phyloP scores from a whole-genome alignment of 23 red algal genomes.

The Chondrus crispus region DNA sequence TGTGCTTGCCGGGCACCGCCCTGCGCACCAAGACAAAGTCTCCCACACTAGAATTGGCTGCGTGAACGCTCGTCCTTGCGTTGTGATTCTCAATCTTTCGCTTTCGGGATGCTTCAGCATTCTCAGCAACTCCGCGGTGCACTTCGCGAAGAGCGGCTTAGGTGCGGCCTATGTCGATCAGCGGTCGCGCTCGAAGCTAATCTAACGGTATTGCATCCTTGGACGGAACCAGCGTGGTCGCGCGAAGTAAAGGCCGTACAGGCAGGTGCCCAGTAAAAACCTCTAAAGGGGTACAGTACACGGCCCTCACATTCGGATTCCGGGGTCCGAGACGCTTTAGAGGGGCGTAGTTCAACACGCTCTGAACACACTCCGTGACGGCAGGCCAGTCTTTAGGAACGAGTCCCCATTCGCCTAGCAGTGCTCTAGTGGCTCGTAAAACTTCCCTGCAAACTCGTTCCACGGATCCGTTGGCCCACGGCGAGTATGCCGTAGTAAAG shows the following conservation, averaged over 20 bases:
- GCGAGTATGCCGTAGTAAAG: background rate
- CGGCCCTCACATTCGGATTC: no score
- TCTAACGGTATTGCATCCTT: no score
- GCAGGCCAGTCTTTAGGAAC: background rate
- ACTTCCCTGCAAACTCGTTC: background rate
- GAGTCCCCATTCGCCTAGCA: background rate
- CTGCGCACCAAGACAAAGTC: slow-evolving; percentile 7
- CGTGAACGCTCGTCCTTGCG: background rate
- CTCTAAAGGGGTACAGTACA: no score
- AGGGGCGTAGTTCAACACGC: background rate
- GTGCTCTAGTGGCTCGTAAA: background rate
- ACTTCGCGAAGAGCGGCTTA: no score
- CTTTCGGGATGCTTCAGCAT: background rate
- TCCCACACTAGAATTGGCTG: background rate
- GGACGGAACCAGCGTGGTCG: no score
- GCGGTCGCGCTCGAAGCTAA: no score
- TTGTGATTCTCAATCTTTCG: background rate
- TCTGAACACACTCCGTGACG: background rate
- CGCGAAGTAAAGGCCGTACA: no score
- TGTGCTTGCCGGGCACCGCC: background rate
- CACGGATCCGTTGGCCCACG: background rate
- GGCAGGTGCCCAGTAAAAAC: no score
- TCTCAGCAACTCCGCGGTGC: background rate
- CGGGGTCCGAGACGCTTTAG: background rate
- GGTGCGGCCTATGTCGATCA: no score